Base-by-base conservation (phyloP, 2,329 filamentous ascomycete species). In the Aspergillus fumigatus region DNA sequence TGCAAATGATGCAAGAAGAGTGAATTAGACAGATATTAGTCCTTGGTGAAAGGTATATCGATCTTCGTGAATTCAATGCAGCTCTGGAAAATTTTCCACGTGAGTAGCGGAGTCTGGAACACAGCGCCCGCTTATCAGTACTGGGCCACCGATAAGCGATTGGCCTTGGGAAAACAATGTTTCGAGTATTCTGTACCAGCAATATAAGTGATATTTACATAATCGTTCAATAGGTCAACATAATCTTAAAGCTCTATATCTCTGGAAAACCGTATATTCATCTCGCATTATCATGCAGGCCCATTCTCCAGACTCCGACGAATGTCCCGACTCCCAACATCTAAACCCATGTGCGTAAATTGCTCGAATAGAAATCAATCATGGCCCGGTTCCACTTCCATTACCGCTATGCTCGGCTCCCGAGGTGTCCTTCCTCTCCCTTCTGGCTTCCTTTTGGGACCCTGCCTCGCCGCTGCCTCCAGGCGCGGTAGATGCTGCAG, bases 401-500 rank as follows among this genome's bases (percentile, higher is more conserved):
- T 51, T 54, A 27, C 35, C 53, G 41, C 38, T 50, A 29, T 32
- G 51, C 26, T 48, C 55, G 6, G 48, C 23, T 14, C 52, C 55
- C 2, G 26, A 52, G 7, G 53, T 49, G 54, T 69, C 63, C 32
- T 57, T 69, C 53, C 58, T 67, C 50, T 69, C 69, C 50, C 61
- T 63, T 19, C 63, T 64, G 35, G 54, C 51, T 25, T 71, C 68
- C 50, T 58, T 62, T 48, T 65, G 61, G 19, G 58, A 38, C 52
- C 50, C 59, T 7, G 35, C 53, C 27, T 66, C 67, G 19, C 58
- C 21, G 58, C 58, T 53, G 38, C 58, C 49, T 53, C 56, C 56
- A 43, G 64, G 56, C 14, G 62, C 63, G 1, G 66, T 54, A 43
- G 64, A 55, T 21, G 62, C 63, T 1, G 67, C 64, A 8, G 64